phyloP scores from a whole-genome alignment of 2,329 filamentous ascomycete species.

The Fusarium sp. region DNA sequence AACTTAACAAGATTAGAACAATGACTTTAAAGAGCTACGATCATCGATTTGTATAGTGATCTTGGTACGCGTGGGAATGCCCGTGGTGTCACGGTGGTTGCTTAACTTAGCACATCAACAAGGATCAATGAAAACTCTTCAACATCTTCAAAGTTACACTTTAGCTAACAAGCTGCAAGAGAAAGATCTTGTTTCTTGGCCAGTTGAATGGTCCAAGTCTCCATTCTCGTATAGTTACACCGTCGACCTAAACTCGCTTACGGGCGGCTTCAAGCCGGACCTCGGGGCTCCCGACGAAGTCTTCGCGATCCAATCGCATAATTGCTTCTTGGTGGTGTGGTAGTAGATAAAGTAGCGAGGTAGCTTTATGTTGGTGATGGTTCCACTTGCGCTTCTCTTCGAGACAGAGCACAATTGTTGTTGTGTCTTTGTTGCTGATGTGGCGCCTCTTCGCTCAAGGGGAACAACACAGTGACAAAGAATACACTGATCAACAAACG shows the following conservation, averaged over 20 bases:
- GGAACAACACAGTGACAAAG: not conserved
- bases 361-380: not conserved
- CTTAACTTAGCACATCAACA: too few species aligned
- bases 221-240: too few species aligned
- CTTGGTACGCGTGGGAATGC: not conserved
- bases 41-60: not conserved
- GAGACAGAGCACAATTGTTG: not conserved
- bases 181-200: too few species aligned
- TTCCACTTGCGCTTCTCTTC: not conserved
- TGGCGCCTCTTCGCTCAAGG: not conserved
- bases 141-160: too few species aligned
- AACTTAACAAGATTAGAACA: not conserved
- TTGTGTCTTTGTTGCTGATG: not conserved
- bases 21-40: not conserved
- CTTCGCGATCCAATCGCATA: not conserved
- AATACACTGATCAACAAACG: not conserved
- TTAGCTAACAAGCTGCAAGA: too few species aligned
- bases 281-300: not conserved
- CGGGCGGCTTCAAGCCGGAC: not conserved
- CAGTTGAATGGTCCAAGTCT: too few species aligned
- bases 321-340: not conserved
- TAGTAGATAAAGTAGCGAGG: too few species aligned
- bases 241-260: too few species aligned
- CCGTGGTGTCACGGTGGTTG: not conserved
- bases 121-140: too few species aligned